phyloP scores from a whole-genome alignment of 176 grass and related monocot genomes.

The Neostapfia colusana region DNA sequence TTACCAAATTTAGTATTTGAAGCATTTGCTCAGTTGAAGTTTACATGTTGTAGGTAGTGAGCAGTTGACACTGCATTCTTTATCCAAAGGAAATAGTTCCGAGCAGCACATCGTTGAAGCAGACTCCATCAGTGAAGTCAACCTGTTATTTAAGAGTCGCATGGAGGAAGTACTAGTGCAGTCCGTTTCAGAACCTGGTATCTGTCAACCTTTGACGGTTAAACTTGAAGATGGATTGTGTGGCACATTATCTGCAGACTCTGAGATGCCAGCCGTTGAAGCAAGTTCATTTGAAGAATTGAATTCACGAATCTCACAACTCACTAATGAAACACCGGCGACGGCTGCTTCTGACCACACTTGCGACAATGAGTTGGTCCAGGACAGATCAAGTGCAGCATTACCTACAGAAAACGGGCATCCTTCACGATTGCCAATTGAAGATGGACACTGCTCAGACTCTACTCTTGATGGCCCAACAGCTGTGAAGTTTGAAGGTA shows the following conservation, averaged over 20 bases:
- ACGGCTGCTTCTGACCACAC: background rate
- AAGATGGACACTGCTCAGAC: background rate
- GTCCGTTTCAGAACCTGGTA: slow-evolving; percentile 41
- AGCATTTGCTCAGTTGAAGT: slow-evolving; percentile 24
- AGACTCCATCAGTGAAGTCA: slow-evolving; percentile 30
- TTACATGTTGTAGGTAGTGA: slow-evolving; percentile 29
- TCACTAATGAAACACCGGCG: slow-evolving; percentile 6
- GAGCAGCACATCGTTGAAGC: slow-evolving; percentile 23
- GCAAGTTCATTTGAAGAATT: slow-evolving; percentile 35
- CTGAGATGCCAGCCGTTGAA: background rate
- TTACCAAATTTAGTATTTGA: background rate
- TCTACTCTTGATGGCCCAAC: background rate
- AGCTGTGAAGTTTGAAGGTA: background rate
- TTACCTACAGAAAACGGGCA: background rate
- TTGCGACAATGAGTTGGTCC: background rate
- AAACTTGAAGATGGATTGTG: slow-evolving; percentile 21
- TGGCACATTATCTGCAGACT: slow-evolving; percentile 10
- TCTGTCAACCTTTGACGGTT: slow-evolving; percentile 27
- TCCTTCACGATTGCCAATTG: background rate
- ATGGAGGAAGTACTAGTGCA: slow-evolving; percentile 41
- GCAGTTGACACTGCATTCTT: background rate
- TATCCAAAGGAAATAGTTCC: background rate
- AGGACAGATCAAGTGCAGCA: background rate
- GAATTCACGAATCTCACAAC: slow-evolving; percentile 13
- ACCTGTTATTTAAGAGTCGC: slow-evolving; percentile 40